Evolutionary conservation across 331 rosid genomes (phyloP), one percentile per base, ranked within the genome.

Genomic region (Quercus phellos): DNA sequence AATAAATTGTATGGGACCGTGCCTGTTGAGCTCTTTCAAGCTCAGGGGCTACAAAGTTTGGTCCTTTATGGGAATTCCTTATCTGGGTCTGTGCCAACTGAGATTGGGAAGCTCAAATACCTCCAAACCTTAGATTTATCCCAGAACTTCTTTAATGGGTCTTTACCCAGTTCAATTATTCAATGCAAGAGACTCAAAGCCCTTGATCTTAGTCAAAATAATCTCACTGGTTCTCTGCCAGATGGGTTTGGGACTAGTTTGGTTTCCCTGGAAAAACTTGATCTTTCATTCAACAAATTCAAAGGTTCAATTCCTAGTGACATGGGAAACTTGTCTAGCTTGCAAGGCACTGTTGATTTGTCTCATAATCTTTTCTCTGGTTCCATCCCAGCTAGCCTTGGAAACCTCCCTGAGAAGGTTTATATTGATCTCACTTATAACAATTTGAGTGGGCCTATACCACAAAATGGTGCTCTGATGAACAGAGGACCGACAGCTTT

Each of bases 401-500:
- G 98, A 53, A 91, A 90, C 72, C 81, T 95, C 21, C 99, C 99
- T 55, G 98, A 93, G 89, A 95, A 95, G 86, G 98, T 95, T 81
- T 95, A 95, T 63, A 95, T 95, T 86, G 99, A 95, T 87, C 93
- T 95, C 22, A 90, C 97, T 55, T 87, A 82, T 60, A 95, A 93
- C 77, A 83, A 91, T 89, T 83, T 95, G 75, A 90, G 86, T 58
- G 99, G 99, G 70, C 86, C 99, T 16, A 90, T 95, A 72, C 99
- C 99, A 1, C 99, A 95, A 79, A 95, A 72, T 74, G 99, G 99
- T 82, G 98, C 99, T 87, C 87, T 95, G 26, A 87, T 91, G 87
- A 95, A 95, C 55, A 90, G 99, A 95, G 99, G 99, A 35, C 99
- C 99, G 38, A 95, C 99, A 61, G 99, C 99, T 75, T 95, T 95